phyloP scores from a whole-genome alignment of 192 early-diverging fungal genomes.

The Umbelopsis vinacea region DNA sequence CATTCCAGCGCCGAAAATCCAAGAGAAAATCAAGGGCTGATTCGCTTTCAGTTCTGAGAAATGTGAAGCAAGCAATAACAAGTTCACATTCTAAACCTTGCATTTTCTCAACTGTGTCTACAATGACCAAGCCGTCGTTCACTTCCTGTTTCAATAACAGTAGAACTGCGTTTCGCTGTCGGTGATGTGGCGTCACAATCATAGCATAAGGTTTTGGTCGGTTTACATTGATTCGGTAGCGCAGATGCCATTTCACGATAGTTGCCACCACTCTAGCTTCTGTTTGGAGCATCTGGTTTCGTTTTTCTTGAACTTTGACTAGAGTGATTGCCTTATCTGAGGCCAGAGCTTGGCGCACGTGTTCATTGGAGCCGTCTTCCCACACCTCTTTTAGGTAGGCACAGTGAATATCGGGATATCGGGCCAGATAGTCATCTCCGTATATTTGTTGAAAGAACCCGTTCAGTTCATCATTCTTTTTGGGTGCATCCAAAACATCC shows the following conservation, averaged over 20 bases:
- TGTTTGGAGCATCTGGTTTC: conserved; percentile 28
- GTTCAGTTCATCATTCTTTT: conserved; percentile 53
- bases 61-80: conserved; percentile 63
- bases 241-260: conserved; percentile 44
- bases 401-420: conserved; percentile 27
- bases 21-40: conserved; percentile 42
- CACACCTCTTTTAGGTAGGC: conserved; percentile 35
- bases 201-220: conserved; percentile 34
- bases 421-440: conserved; percentile 40
- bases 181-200: conserved; percentile 53
- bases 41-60: conserved; percentile 37
- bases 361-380: conserved; percentile 10
- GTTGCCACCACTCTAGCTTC: conserved; percentile 45
- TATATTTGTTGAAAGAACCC: conserved; percentile 54
- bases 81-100: conserved; percentile 63
- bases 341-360: conserved; percentile 42
- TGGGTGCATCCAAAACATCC: neutral
- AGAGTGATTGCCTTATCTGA: conserved; percentile 39
- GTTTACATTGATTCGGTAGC: conserved; percentile 15
- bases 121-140: conserved; percentile 32
- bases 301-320: conserved; percentile 39
- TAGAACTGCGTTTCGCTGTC: conserved; percentile 46
- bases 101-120: conserved; percentile 59
- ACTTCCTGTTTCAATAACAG: conserved; percentile 17
- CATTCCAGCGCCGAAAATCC: conserved; percentile 52